Evolutionary conservation across 257 asterid genomes (phyloP), one percentile per base, ranked within the genome.

Genomic region (Verbascum thapsus): DNA sequence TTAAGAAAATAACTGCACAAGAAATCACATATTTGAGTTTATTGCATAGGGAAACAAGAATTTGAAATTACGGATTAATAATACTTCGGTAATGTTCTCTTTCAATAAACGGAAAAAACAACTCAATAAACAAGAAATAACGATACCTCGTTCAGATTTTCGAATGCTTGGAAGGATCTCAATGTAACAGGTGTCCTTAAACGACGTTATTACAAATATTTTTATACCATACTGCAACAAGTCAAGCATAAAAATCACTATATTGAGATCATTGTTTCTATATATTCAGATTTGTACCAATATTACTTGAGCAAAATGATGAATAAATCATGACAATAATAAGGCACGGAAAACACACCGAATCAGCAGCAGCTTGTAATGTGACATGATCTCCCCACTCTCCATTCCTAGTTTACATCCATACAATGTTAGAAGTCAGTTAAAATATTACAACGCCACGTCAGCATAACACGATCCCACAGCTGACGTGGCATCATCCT

Each of bases 331-430:
- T 11, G 12, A n/a, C 5, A 26, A 23, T n/a, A 23, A 35, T 51
- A 23, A 8, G 54, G 10, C 13, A 18, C 54, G 49, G 54, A 34
- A 73, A 63, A 63, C 78, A 30, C 85, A 92, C 99, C 35, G 91
- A 85, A 82, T 92, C 99, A 15, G 99, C 90, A 71, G 99, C 96
- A 63, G 99, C 99, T 81, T 89, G 99, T 79, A 92, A 61, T 39
- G 99, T 89, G 73, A 92, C 95, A 72, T 92, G 97, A 83, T 92
- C 97, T 74, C 99, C 99, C 99, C 97, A 92, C 73, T 88, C 97
- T 16, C 97, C 96, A 11, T 64, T 81, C 89, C 98, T 92, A 71
- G 43, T 49, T 53, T 37, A 69, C 72, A 49, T 47, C 44, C 34
- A 13, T 13, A 69, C 23, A 51, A 62, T 32, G 81, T 72, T 41